These are phyloP conservation scores for Suhomyces bribrorum DNA, from an alignment of 1,139 yeast genomes.

Conservation along the genomic window DNA sequence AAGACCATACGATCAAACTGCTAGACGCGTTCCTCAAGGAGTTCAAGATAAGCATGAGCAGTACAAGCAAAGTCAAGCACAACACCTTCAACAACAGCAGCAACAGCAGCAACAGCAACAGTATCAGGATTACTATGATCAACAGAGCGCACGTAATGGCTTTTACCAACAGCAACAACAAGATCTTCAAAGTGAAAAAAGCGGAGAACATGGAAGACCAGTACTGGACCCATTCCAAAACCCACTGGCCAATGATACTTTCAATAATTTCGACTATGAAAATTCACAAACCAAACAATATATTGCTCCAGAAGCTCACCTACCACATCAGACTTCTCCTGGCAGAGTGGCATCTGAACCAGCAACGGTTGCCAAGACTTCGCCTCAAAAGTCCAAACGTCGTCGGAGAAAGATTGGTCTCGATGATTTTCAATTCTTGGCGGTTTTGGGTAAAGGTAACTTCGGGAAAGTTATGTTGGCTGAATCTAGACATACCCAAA, in stretches of 20 bases:
- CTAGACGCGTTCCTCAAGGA: slow-evolving; percentile 26
- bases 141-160: slow-evolving; percentile 12
- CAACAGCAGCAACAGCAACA: slow-evolving; percentile 16
- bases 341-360: slow-evolving; percentile 3
- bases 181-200: slow-evolving; percentile 1
- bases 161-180: slow-evolving; percentile 7
- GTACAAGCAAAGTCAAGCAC: slow-evolving; percentile 13
- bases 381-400: slow-evolving; percentile 33
- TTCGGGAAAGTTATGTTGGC: slow-evolving; percentile 98
- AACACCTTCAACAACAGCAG: slow-evolving; percentile 16
- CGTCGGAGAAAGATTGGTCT: slow-evolving; percentile 77
- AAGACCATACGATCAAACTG: slow-evolving; percentile 27
- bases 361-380: slow-evolving; percentile 1
- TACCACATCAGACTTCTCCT: not conserved
- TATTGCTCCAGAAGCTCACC: slow-evolving; percentile 19
- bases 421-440: slow-evolving; percentile 90
- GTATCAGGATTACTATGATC: slow-evolving; percentile 6
- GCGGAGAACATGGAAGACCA: slow-evolving; percentile 1
- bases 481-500: slow-evolving; percentile 76
- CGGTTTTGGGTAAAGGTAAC: slow-evolving; percentile 96
- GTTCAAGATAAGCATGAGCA: slow-evolving; percentile 16
- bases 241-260: slow-evolving; percentile 15
- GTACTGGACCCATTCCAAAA: slow-evolving; percentile 20
- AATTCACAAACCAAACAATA: slow-evolving; percentile 22
- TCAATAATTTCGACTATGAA: slow-evolving; percentile 36